Evolutionary conservation across 2,329 filamentous ascomycete species (phyloP), one percentile per base, ranked within the genome.

Genomic region (Fusarium coicis): DNA sequence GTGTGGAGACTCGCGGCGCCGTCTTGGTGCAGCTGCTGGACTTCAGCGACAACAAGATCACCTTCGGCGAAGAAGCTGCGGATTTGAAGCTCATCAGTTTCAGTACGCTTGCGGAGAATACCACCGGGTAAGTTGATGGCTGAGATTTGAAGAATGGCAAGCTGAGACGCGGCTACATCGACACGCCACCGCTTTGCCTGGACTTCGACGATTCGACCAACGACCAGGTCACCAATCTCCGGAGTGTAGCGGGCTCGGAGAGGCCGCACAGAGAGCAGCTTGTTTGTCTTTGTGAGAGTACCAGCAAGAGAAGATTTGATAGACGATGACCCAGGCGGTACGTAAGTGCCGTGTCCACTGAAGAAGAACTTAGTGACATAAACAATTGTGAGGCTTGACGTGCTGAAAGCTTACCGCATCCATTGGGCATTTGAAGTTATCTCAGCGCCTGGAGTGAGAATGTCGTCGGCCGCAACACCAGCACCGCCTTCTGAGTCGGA

Each of bases 41-140:
- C 96, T 84, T 99, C 96, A 2, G 96, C 96, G 23, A 98, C 93
- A 21, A 99, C 85, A 58, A 99, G 85, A 81, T 99, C 96, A 18
- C 96, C 96, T 83, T 99, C 96, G 61, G 93, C 92, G 84, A 99
- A 98, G 83, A 98, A 99, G n/a, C 91, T 94, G 56, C 96, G 91
- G 83, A 99, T 98, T 83, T 98, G 96, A 78, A 99, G 87, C 85
- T 98, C 96, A 82, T 99, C 96, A 21, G 96, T 97, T 79, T 96
- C 95, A 34, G 96, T 99, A 74, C 96, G 89, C 80, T 96, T 93
- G 66, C 96, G 90, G 77, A 98, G 87, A 73, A 97, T 97, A 39
- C 96, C 96, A 63, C 96, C 96, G 0, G 96, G 96, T 5, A 99
- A 86, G 81, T 99, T 99, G 83, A 99, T 98, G 69, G 93, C 93